These are phyloP conservation scores for Tricholoma flavovirens DNA, from an alignment of 768 basidiomycete species.

Conservation along the genomic window DNA sequence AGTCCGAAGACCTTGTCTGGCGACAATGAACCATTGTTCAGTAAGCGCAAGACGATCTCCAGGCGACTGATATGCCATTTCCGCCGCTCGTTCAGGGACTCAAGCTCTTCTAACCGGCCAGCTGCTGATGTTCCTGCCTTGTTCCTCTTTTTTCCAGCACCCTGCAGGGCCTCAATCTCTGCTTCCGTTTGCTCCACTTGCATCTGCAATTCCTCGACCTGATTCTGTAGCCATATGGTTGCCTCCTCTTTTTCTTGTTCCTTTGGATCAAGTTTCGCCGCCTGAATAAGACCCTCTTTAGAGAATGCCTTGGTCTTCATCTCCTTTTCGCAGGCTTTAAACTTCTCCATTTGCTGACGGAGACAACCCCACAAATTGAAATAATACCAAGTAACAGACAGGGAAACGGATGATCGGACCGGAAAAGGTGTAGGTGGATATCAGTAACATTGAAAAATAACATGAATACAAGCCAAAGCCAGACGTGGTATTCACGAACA, in stretches of 20 bases:
- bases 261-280: constrained; percentile 91
- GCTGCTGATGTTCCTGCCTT: constrained; percentile 59
- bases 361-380: constrained; percentile 8
- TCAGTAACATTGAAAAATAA: constrained; percentile 17
- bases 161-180: constrained; percentile 83
- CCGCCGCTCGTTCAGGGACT: constrained; percentile 85
- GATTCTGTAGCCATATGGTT: constrained; percentile 77
- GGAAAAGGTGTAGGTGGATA: constrained; percentile 16
- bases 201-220: constrained; percentile 87
- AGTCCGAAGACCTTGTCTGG: constrained; percentile 75
- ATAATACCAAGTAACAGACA: constrained; percentile 19
- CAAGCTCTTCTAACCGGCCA: constrained; percentile 78
- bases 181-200: constrained; percentile 95
- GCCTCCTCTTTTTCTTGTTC: constrained; percentile 95
- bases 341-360: constrained; percentile 99
- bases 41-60: constrained; percentile 86
- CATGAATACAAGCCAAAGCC: constrained; percentile 8
- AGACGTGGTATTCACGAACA: constrained; percentile 14
- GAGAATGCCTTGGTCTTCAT: constrained; percentile 99
- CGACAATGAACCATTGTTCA: constrained; percentile 88
- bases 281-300: constrained; percentile 94
- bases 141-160: constrained; percentile 79
- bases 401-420: constrained; percentile 19
- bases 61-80: constrained; percentile 93
- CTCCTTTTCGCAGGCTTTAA: constrained; percentile 99